Evolutionary conservation across 768 basidiomycete genomes (phyloP).

Genomic region (Lenzites betulinus): DNA sequence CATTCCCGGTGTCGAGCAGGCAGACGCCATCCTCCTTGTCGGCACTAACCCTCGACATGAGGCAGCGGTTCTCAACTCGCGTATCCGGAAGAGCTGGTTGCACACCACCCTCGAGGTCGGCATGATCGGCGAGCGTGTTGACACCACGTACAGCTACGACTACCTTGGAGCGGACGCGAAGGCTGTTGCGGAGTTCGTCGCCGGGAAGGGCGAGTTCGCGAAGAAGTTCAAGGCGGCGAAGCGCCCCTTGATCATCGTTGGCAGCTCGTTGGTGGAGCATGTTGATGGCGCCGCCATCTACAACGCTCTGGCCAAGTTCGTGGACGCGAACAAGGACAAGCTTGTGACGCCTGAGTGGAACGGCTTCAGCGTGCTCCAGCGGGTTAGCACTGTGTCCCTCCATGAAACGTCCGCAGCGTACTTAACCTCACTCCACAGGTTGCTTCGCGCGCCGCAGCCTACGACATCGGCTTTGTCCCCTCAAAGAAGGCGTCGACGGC

Average conservation of each 20-base stretch:
- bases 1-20: conserved; percentile 86
- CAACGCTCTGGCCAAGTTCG: conserved; percentile 76
- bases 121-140: conserved; percentile 86
- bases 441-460: conserved; percentile 91
- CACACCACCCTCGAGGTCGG: conserved; percentile 86
- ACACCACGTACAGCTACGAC: conserved; percentile 92
- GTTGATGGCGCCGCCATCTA: conserved; percentile 79
- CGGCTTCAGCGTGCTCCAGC: conserved; percentile 89
- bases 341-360: conserved; percentile 93
- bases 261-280: conserved; percentile 84
- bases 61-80: conserved; percentile 95
- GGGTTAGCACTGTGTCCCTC: conserved; percentile 60
- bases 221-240: conserved; percentile 88
- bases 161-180: conserved; percentile 80
- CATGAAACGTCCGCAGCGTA: not conserved
- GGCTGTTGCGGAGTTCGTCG: conserved; percentile 73
- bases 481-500: conserved; percentile 72
- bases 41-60: conserved; percentile 98
- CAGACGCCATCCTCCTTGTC: conserved; percentile 90
- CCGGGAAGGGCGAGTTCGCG: conserved; percentile 79
- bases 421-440: conserved; percentile 46
- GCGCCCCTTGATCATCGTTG: conserved; percentile 91
- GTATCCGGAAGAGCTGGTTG: conserved; percentile 94
- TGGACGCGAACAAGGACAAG: conserved; percentile 71
- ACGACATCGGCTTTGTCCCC: conserved; percentile 92